Base-by-base conservation (phyloP, 768 basidiomycete species). In the Leccinellum albellum region DNA sequence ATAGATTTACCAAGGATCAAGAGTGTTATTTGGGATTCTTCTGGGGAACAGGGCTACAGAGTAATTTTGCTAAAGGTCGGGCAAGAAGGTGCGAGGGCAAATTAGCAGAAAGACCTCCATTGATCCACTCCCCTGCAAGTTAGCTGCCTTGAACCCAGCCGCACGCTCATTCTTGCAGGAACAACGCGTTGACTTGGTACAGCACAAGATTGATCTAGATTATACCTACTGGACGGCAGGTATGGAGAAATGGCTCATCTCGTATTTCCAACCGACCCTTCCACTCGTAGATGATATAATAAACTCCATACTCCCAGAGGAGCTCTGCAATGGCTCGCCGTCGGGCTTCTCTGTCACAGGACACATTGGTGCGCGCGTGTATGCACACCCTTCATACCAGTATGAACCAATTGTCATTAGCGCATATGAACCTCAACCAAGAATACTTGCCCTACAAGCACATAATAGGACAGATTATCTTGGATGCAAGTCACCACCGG, bases 181-280 rank as follows among this genome's bases (percentile, higher is more conserved):
- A n/a, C 80, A 87, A 61, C 71, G 79, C 4, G 78, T 76, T 35
- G 82, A 81, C 6, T 66, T 92, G n/a, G 76, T 82, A 8, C 72
- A 75, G 15, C 82, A 91, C 65, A 74, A 73, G 1, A 59, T 98
- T 42, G 73, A 85, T 23, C 74, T 98, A 44, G 80, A 82, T 55
- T 98, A 98, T 69, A 80, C 89, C 66, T 88, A 92, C 71, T 98
- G 96, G 96, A 86, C 82, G 2, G 82, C 91, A 48, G 88, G 94
- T 93, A 64, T 31, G 53, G 37, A 47, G n/a, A 54, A 35, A 52
- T 50, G 26, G 31, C n/a, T 59, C 53, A 50, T 21, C 15, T 12
- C 28, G 14, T 5, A 32, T 48, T 42, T 47, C 26, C 20, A 17
- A 53, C 33, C 9, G 9, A 61, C 59, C 35, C 40, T 57, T 29